Conservation (phyloP, 169 alveolate genomes). For the Plasmodium gaboni region DNA sequence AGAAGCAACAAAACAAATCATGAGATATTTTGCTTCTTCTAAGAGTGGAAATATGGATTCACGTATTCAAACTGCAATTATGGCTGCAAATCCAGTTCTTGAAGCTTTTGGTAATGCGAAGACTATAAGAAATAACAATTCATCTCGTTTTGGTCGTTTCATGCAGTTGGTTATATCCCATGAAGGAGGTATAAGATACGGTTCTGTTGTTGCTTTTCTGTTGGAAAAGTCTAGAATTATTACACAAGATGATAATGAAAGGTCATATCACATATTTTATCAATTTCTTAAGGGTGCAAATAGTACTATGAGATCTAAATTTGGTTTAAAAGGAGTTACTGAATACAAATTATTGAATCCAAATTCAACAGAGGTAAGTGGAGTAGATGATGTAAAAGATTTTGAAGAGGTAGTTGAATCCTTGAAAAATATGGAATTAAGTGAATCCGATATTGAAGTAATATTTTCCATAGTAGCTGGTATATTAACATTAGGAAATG, state of each 20-base stretch:
- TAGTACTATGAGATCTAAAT: slow-evolving; percentile 84
- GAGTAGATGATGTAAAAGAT: slow-evolving; percentile 95
- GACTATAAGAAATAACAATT: slow-evolving; percentile 97
- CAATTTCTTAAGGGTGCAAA: slow-evolving; percentile 94
- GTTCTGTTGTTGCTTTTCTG: slow-evolving; percentile 94
- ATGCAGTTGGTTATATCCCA: slow-evolving; percentile 92
- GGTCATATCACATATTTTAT: slow-evolving; percentile 98
- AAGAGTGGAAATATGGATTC: slow-evolving; percentile 83
- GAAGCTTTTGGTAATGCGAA: slow-evolving; percentile 99
- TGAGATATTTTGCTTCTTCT: slow-evolving; percentile 92
- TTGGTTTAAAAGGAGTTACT: slow-evolving; percentile 82
- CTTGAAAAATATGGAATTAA: slow-evolving; percentile 92
- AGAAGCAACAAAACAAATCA: slow-evolving; percentile 96
- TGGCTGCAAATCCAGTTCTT: slow-evolving; percentile 97
- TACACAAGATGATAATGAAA: slow-evolving; percentile 93
- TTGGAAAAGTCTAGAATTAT: slow-evolving; percentile 98
- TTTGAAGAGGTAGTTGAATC: slow-evolving; percentile 93
- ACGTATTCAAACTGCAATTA: slow-evolving; percentile 90
- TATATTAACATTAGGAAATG: slow-evolving; percentile 96
- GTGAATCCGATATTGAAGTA: slow-evolving; percentile 89
- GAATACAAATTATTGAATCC: slow-evolving; percentile 89
- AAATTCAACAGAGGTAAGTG: slow-evolving; percentile 91
- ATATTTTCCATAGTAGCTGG: slow-evolving; percentile 93
- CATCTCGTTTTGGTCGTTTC: slow-evolving; percentile 98
- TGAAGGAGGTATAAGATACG: slow-evolving; percentile 92